Evolutionary conservation across 2,329 filamentous ascomycete genomes (phyloP).

Genomic region (Chaetomium olivaceum): DNA sequence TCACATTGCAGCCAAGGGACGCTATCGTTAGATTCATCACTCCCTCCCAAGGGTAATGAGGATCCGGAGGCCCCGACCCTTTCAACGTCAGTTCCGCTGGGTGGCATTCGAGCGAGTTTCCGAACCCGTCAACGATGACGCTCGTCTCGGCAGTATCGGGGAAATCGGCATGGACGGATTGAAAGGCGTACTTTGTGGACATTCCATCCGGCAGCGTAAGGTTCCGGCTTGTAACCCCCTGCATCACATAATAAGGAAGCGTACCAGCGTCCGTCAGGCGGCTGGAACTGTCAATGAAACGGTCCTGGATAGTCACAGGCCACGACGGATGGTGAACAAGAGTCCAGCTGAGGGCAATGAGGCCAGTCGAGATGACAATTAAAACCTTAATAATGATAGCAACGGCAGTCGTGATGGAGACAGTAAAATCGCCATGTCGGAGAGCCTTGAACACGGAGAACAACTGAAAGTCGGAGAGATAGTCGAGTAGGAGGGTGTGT

Average conservation of each 20-base stretch:
- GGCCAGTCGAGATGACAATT: conserved; percentile 12
- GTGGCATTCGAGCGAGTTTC: conserved; percentile 6
- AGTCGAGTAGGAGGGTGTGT: conserved; percentile 6
- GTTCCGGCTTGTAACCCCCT: conserved; percentile 2
- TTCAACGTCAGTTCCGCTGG: neutral
- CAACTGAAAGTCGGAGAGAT: conserved; percentile 9
- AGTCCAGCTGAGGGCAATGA: conserved; percentile 3
- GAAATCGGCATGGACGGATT: neutral
- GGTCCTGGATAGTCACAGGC: conserved; percentile 6
- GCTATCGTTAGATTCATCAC: conserved; percentile 5
- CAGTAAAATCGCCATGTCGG: conserved; percentile 3
- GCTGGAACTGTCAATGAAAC: neutral
- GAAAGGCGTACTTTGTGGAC: neutral
- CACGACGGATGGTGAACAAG: neutral
- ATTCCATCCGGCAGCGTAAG: conserved; percentile 4
- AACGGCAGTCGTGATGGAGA: neutral
- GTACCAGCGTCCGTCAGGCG: neutral
- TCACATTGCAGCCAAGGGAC: neutral
- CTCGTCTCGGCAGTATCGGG: neutral
- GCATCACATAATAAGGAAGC: conserved; percentile 5
- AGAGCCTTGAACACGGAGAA: conserved; percentile 7
- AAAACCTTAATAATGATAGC: conserved; percentile 12
- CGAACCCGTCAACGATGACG: conserved; percentile 4
- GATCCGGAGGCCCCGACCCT: neutral
- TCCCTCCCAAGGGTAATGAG: neutral